Percentiles rank a stretch among this genome's conserved stretches.
phyloP scores from a whole-genome alignment of 371 early-diverging fungal species.

The Lichtheimia hyalospora region DNA sequence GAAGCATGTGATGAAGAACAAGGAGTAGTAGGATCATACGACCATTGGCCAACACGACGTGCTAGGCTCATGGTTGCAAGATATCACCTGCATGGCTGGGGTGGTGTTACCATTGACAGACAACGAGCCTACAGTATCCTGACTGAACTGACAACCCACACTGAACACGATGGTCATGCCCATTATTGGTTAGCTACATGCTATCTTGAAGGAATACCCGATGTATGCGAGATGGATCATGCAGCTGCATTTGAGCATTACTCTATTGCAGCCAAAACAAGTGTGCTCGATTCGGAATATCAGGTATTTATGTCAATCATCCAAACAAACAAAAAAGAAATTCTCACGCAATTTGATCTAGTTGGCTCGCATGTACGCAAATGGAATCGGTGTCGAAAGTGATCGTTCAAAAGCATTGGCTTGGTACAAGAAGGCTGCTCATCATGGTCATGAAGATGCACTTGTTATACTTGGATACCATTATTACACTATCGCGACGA shows the following conservation, averaged over 20 bases:
- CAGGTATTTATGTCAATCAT: constrained; percentile 25
- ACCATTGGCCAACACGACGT: constrained; percentile 14
- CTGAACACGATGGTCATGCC: constrained; percentile 18
- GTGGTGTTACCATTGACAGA: constrained; percentile 20
- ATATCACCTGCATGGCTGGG: constrained; percentile 39
- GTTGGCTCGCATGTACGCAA: constrained; percentile 47
- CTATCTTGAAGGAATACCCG: constrained; percentile 40
- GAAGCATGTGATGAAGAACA: neutral
- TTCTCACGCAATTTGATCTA: constrained; percentile 2
- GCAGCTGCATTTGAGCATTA: constrained; percentile 34
- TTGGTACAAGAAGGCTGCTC: constrained; percentile 56
- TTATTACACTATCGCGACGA: constrained; percentile 45
- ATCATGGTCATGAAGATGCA: constrained; percentile 43
- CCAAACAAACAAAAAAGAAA: neutral
- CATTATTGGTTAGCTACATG: constrained; percentile 49
- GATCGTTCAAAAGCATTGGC: constrained; percentile 48
- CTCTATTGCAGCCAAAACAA: constrained; percentile 27
- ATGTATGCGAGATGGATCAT: constrained; percentile 21
- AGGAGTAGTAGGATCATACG: neutral
- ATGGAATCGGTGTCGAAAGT: constrained; percentile 55
- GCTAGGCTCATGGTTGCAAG: constrained; percentile 43
- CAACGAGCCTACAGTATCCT: constrained; percentile 33
- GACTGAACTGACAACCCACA: constrained; percentile 14
- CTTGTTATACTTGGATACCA: constrained; percentile 46
- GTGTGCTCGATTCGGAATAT: constrained; percentile 37